Evolutionary conservation across 1,139 yeast species (phyloP).

Genomic region (Scheffersomyces cryptocercus): DNA sequence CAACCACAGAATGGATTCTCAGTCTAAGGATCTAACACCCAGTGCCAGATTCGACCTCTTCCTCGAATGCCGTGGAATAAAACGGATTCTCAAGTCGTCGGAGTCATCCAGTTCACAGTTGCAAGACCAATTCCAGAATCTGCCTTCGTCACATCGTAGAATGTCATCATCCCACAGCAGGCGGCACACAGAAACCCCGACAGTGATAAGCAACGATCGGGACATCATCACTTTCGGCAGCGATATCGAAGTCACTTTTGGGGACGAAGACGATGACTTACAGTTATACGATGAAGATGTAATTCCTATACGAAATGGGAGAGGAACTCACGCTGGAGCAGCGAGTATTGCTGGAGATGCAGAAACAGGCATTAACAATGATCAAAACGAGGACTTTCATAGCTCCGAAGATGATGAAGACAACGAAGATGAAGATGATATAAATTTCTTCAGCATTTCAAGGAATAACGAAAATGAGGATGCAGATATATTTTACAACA

Average conservation of each 20-base stretch:
- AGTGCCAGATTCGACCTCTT: neutral
- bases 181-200: neutral
- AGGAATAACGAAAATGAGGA: slow-evolving; percentile 7
- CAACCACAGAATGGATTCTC: too few relatives aligned
- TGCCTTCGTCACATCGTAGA: neutral
- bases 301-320: neutral
- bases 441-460: slow-evolving; percentile 4
- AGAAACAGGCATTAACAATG: slow-evolving; percentile 6
- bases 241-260: neutral
- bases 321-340: neutral
- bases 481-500: slow-evolving; percentile 22
- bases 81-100: neutral
- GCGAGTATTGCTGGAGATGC: neutral
- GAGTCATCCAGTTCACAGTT: too few relatives aligned
- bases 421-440: slow-evolving; percentile 5
- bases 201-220: slow-evolving; percentile 7
- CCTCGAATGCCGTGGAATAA: neutral
- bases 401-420: neutral
- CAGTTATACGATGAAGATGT: neutral
- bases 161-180: slow-evolving; percentile 1
- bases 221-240: neutral
- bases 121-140: too few relatives aligned
- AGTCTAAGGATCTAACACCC: too few relatives aligned
- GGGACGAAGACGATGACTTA: neutral
- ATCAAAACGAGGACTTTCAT: slow-evolving; percentile 1